A percentile compares a stretch with the other conserved stretches of the same genome.
phyloP scores from a whole-genome alignment of 371 early-diverging fungal species.

The Nosema muscidifuracis region DNA sequence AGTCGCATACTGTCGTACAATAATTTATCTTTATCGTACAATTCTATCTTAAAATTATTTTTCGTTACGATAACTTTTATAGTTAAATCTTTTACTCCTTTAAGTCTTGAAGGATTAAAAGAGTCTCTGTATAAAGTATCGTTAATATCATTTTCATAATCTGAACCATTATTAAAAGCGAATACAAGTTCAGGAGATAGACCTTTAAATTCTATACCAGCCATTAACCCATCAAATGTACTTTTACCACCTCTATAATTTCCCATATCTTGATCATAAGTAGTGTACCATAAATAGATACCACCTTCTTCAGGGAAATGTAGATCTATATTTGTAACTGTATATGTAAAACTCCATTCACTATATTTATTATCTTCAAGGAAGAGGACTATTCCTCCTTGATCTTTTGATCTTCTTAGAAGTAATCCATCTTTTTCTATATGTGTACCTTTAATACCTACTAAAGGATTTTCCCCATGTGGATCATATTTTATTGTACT shows the following conservation, averaged over 20 bases:
- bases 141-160: slow-evolving; percentile 32
- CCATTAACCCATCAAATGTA: slow-evolving; percentile 60
- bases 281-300: slow-evolving; percentile 63
- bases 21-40: slow-evolving; percentile 58
- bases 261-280: slow-evolving; percentile 52
- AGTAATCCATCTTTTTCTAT: neutral
- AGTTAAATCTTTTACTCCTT: slow-evolving; percentile 53
- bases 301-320: slow-evolving; percentile 56
- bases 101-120: slow-evolving; percentile 58
- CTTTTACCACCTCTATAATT: slow-evolving; percentile 52
- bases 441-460: neutral
- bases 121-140: slow-evolving; percentile 55
- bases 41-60: slow-evolving; percentile 63
- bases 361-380: slow-evolving; percentile 51
- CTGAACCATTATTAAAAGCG: slow-evolving; percentile 57
- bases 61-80: slow-evolving; percentile 62
- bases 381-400: slow-evolving; percentile 56
- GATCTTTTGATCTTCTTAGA: slow-evolving; percentile 21
- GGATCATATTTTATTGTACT: neutral
- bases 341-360: slow-evolving; percentile 61
- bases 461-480: neutral
- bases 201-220: slow-evolving; percentile 62
- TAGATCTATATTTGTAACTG: slow-evolving; percentile 46
- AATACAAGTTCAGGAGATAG: slow-evolving; percentile 51
- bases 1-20: slow-evolving; percentile 61